Evolutionary conservation across 768 basidiomycete genomes (phyloP).

Genomic region (Russula dissimulans): DNA sequence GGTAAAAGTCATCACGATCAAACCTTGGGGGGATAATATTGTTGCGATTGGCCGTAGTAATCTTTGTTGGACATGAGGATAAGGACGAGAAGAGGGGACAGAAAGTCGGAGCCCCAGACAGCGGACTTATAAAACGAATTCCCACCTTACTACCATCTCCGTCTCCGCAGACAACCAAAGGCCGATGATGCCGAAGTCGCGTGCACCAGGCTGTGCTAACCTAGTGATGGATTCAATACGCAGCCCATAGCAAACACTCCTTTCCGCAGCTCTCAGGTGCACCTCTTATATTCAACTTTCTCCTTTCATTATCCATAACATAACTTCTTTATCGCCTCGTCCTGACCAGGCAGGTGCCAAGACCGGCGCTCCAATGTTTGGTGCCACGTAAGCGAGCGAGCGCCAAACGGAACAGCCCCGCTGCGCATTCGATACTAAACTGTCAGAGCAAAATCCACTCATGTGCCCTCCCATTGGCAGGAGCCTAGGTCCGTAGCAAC

Average conservation of each 20-base stretch:
- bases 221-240: too few relatives aligned
- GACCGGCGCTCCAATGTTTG: too few relatives aligned
- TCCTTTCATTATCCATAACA: too few relatives aligned
- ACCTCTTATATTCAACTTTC: too few relatives aligned
- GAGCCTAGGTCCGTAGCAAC: too few relatives aligned
- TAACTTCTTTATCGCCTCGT: too few relatives aligned
- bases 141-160: not conserved
- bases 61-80: constrained; percentile 53
- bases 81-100: not conserved
- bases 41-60: constrained; percentile 41
- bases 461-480: not conserved
- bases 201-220: not conserved
- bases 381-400: too few relatives aligned
- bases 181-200: not conserved
- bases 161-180: not conserved
- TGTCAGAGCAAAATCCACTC: not conserved
- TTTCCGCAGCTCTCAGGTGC: too few relatives aligned
- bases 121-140: constrained; percentile 13
- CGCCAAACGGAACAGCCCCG: too few relatives aligned
- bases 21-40: constrained; percentile 50
- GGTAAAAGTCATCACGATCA: constrained; percentile 14
- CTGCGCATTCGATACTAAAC: too few relatives aligned
- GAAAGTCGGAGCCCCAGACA: not conserved
- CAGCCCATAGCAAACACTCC: too few relatives aligned
- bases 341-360: too few relatives aligned